Conservation (phyloP, 1,284 basidiomycete genomes). For the Puccinia polysora region DNA sequence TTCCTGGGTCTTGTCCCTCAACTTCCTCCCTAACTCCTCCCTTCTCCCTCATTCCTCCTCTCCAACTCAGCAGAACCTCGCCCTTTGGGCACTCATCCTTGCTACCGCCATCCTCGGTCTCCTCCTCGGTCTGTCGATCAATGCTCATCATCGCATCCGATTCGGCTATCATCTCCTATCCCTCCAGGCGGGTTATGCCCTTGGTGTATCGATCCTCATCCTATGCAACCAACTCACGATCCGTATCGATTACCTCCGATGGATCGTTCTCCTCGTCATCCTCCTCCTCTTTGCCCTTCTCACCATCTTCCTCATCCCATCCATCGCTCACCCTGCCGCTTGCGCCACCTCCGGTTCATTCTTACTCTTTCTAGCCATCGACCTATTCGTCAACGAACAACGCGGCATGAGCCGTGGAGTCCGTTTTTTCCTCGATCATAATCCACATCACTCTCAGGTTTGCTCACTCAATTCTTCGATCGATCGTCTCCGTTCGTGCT, state of each 20-base stretch:
- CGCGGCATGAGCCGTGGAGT: constrained; percentile 16
- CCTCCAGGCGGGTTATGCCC: constrained; percentile 10
- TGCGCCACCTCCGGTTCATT: constrained; percentile 15
- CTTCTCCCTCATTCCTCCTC: not conserved
- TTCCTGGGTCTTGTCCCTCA: constrained; percentile 15
- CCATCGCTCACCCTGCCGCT: not conserved
- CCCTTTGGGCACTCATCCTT: constrained; percentile 18
- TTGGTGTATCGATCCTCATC: constrained; percentile 18
- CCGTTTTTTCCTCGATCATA: constrained; percentile 27
- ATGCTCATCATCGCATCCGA: not conserved
- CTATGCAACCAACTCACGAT: constrained; percentile 7
- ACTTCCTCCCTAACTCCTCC: not conserved
- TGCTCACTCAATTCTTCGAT: not conserved
- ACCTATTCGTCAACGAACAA: constrained; percentile 12
- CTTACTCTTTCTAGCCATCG: constrained; percentile 10
- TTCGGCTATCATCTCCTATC: constrained; percentile 3
- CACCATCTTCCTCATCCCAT: not conserved
- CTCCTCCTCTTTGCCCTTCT: not conserved
- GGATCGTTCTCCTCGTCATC: not conserved
- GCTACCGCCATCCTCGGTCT: constrained; percentile 1
- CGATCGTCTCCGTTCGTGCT: not conserved
- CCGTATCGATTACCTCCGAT: not conserved
- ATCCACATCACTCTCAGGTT: constrained; percentile 20
- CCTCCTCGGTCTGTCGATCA: constrained; percentile 4
- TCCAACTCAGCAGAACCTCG: not conserved